Evolutionary conservation across 768 basidiomycete genomes (phyloP), one percentile per base, ranked within the genome.

Genomic region (Auriculariales sp.): DNA sequence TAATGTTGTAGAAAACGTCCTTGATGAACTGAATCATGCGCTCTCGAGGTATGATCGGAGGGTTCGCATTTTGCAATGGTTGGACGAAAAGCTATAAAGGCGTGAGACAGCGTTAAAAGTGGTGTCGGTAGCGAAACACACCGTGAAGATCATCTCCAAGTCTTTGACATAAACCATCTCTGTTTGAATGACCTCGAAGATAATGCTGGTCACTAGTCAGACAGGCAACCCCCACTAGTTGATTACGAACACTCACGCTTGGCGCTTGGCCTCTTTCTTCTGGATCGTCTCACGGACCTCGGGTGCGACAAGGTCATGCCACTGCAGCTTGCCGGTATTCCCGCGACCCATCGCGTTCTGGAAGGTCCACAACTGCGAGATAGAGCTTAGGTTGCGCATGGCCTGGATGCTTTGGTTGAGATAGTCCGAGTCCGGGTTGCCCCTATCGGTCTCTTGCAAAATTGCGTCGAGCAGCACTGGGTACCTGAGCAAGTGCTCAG

Each of bases 101-200:
- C 11, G 17, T 24, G n/a, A 25, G 12, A 32, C 12, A 4, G 32
- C 12, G 4, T 4, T 50, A 25, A 19, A 19, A 17, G 28, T 11
- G 32, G 28, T 19, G 17, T n/a, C 9, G n/a, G 1, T 44, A 25
- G 27, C 15, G 10, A 19, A 4, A 53, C 78, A 10, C 57, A 91
- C 90, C 53, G 69, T 70, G 53, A 84, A 81, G 39, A 95, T 83
- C 49, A 81, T 84, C 64, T 91, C 86, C 52, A 95, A 64, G 69
- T 95, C 91, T 57, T 81, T 86, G 25, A 94, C 91, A 59, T 93
- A 95, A 25, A 80, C 78, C 89, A 94, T 94, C 63, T 95, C 91
- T 54, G 87, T 86, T 63, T 94, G 88, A 63, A 95, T 94, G 53
- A 94, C 64, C 68, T 95, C 91, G 58, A 93, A 95, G 47, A 94